phyloP scores from a whole-genome alignment of 176 grass and related monocot genomes.

The Aegilops tauschii region DNA sequence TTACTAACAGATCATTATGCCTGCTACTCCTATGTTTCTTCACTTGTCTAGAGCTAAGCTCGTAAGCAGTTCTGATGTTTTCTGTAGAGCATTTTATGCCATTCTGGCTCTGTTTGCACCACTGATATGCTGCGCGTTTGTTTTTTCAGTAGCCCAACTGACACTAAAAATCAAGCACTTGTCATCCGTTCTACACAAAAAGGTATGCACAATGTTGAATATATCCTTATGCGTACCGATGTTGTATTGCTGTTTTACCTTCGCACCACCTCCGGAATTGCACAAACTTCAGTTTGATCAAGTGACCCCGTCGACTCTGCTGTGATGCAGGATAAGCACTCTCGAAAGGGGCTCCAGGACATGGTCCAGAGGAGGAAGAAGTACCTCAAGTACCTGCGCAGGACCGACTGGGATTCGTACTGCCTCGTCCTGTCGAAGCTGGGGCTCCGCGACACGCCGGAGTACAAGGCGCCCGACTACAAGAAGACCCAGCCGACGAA shows the following conservation, averaged over 20 bases:
- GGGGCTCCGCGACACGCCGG: constrained; percentile 63
- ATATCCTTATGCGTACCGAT: not conserved
- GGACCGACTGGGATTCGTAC: constrained; percentile 96
- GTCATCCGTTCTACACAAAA: constrained; percentile 77
- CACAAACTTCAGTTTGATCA: not conserved
- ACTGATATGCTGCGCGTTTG: constrained; percentile 15
- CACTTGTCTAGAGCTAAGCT: not conserved
- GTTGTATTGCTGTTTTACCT: not conserved
- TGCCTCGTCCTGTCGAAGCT: constrained; percentile 80
- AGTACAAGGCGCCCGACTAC: constrained; percentile 79
- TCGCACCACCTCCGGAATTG: not conserved
- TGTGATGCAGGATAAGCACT: constrained; percentile 80
- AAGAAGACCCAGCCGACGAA: constrained; percentile 62
- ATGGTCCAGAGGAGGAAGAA: constrained; percentile 98
- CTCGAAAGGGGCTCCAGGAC: constrained; percentile 78
- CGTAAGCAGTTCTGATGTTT: not conserved
- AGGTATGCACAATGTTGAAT: constrained; percentile 46
- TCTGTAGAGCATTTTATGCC: not conserved
- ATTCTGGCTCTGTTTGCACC: not conserved
- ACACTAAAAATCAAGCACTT: constrained; percentile 97
- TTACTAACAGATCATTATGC: not conserved
- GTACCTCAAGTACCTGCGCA: constrained; percentile 78
- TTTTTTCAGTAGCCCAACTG: constrained; percentile 83
- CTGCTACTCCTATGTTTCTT: not conserved
- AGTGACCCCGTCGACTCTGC: not conserved